These are phyloP conservation scores for Rhizopus microsporus DNA, from an alignment of 371 early-diverging fungal species.

Conservation along the genomic window DNA sequence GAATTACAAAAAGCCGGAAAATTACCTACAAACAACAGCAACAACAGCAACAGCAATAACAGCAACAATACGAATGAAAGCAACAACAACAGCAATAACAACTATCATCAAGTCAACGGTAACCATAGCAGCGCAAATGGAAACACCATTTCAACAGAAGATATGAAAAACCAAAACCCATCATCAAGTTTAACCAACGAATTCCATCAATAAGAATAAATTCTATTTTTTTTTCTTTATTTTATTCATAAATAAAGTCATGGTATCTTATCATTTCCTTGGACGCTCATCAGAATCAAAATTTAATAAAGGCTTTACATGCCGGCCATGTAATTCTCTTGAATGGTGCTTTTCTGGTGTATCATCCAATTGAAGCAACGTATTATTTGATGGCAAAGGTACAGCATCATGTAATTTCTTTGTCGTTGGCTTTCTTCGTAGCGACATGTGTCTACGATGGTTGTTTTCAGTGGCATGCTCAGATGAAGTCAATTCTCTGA, in stretches of 20 bases:
- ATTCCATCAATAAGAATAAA: background rate
- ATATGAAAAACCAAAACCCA: slow-evolving; percentile 14
- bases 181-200: background rate
- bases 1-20: slow-evolving; percentile 52
- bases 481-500: slow-evolving; percentile 25
- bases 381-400: slow-evolving; percentile 31
- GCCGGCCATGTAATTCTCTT: slow-evolving; percentile 36
- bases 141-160: background rate
- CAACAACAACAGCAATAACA: background rate
- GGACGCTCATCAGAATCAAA: slow-evolving; percentile 24
- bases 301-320: slow-evolving; percentile 48
- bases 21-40: slow-evolving; percentile 21
- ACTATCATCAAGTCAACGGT: background rate
- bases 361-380: slow-evolving; percentile 36
- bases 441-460: slow-evolving; percentile 28
- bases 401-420: slow-evolving; percentile 29
- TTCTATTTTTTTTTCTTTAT: background rate
- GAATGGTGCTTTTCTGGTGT: slow-evolving; percentile 47
- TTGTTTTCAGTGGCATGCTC: slow-evolving; percentile 2
- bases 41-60: slow-evolving; percentile 2
- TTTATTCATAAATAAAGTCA: background rate
- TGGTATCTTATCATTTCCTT: background rate
- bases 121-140: slow-evolving; percentile 4
- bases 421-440: slow-evolving; percentile 39
- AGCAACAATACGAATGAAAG: background rate